Evolutionary conservation across 768 basidiomycete genomes (phyloP), one percentile per base, ranked within the genome.

Genomic region (Scleroderma citrinum): DNA sequence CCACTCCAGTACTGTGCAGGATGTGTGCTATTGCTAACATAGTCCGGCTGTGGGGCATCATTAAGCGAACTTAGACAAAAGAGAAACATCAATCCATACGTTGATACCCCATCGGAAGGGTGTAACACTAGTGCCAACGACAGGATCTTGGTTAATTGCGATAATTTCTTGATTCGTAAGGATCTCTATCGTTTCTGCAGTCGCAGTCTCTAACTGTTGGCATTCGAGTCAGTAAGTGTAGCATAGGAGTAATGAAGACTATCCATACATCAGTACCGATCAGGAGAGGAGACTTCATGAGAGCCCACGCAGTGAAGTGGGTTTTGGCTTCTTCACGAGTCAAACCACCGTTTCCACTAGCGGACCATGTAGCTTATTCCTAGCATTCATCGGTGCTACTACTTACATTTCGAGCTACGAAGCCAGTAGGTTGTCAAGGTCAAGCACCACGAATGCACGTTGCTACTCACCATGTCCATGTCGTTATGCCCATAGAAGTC

Each of bases 1-100:
- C 83, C 83, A 52, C 81, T 83, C 83, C 83, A 85, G 59, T 78
- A 85, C 51, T 82, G 77, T n/a, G 83, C 81, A 1, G 83, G 83
- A 57, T 78, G 75, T 0, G 74, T 75, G 29, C 55, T 62, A 48
- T 70, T 68, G 48, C 64, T 69, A 34, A 64, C 65, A 56, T 62
- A 71, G 54, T 70, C 59, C n/a, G 70, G 62, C 69, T 72, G 21
- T 29, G 7, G 8, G 14, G 37, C 7, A 46, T 24, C 3, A 46
- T 36, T 44, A n/a, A 32, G 24, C n/a, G 26, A 35, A 5, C 24
- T 31, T 16, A 35, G 16, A 5, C 12, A 7, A 41, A 47, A 24
- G 7, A 20, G 56, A 11, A 40, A 16, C 7, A 29, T 17, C 12
- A 20, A 10, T 8, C 61, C 80, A 47, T 52, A 85, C 83, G 55